These are phyloP conservation scores for Euphorbia tirucalli DNA, from an alignment of 345 rosid species.

Conservation along the genomic window DNA sequence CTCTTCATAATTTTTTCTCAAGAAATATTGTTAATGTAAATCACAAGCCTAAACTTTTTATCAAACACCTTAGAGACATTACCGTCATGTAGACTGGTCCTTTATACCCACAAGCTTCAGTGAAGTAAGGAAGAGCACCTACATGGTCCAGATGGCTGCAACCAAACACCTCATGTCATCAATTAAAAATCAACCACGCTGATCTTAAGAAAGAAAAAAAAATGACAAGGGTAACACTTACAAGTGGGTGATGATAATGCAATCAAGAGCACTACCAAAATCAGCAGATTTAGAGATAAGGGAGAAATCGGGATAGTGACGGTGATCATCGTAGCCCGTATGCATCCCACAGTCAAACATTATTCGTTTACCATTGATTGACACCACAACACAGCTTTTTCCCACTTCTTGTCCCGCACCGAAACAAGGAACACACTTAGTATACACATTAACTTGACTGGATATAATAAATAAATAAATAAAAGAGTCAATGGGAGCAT, in stretches of 20 bases:
- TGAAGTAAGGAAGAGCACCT: constrained; percentile 92
- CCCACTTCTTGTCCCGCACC: constrained; percentile 98
- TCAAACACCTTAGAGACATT: constrained; percentile 25
- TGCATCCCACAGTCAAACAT: constrained; percentile 99
- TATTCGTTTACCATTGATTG: constrained; percentile 73
- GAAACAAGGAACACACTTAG: constrained; percentile 5
- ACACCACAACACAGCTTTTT: constrained; percentile 91
- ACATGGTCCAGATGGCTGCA: constrained; percentile 89
- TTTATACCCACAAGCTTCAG: constrained; percentile 80
- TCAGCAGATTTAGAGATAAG: constrained; percentile 52
- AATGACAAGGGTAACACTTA: constrained; percentile 14
- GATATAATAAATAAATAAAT: too few relatives aligned
- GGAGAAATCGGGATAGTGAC: constrained; percentile 88
- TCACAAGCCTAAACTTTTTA: background rate
- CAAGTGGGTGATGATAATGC: constrained; percentile 91
- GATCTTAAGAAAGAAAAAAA: background rate
- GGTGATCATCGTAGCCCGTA: constrained; percentile 80
- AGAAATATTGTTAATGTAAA: background rate
- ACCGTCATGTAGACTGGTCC: constrained; percentile 98
- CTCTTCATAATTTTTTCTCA: background rate
- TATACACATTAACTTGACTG: background rate
- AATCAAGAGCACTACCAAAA: constrained; percentile 52
- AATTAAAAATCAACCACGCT: background rate
- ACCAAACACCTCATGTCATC: background rate
- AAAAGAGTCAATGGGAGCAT: background rate